These are phyloP conservation scores for Rhododendron williamsianum DNA, from an alignment of 148 eudicot species.

Conservation along the genomic window DNA sequence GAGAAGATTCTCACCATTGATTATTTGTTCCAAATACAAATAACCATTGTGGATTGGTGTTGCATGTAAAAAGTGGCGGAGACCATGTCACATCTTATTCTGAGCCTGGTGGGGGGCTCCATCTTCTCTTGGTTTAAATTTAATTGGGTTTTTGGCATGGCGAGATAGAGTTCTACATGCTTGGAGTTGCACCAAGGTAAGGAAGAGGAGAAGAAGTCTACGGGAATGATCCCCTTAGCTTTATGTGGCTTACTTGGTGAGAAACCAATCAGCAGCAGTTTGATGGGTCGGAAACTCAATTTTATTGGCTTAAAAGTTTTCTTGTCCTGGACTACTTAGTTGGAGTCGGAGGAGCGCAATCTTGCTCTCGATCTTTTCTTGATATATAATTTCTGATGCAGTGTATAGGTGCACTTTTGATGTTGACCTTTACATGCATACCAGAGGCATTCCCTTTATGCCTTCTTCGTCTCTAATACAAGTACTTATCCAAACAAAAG, in stretches of 20 bases:
- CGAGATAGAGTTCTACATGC: background rate
- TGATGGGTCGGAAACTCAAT: background rate
- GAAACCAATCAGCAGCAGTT: background rate
- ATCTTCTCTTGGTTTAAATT: background rate
- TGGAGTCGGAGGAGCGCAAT: background rate
- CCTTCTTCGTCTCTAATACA: background rate
- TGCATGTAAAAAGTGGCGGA: background rate
- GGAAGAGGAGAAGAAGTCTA: background rate
- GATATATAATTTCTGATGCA: background rate
- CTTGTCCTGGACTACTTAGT: background rate
- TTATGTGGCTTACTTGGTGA: background rate
- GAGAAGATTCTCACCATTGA: background rate
- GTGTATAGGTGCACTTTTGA: background rate
- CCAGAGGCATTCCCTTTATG: background rate
- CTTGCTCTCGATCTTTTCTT: background rate
- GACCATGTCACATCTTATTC: background rate
- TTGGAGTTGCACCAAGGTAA: background rate
- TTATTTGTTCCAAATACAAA: background rate
- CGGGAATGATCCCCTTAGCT: background rate
- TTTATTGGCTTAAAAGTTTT: background rate
- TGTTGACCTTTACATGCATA: background rate
- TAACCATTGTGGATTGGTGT: background rate
- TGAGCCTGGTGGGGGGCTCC: background rate
- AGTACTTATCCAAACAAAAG: background rate
- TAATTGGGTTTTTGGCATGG: background rate